Conservation (phyloP, 805 yeast genomes). For the Limtongia smithiae region DNA sequence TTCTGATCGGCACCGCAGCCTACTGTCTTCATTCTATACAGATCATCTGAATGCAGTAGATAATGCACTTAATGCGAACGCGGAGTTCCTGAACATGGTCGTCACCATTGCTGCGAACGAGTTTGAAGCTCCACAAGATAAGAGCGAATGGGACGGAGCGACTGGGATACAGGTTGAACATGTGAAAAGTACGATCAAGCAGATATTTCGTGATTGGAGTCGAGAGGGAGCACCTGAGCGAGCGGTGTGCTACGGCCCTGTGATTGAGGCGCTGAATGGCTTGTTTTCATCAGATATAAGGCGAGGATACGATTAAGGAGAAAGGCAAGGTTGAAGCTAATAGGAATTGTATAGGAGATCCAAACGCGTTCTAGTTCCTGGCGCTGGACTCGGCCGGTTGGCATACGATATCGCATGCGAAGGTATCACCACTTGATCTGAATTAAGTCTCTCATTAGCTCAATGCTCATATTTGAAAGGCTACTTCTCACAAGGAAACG, state of each 20-base stretch:
- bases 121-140: conserved; percentile 31
- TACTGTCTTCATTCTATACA: conserved; percentile 12
- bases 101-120: conserved; percentile 28
- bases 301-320: neutral
- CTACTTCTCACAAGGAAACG: conserved; percentile 64
- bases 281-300: conserved; percentile 32
- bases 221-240: conserved; percentile 48
- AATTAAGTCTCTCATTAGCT: too few species aligned
- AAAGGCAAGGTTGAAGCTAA: neutral
- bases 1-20: conserved; percentile 3
- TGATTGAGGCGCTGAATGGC: conserved; percentile 44
- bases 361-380: conserved; percentile 62
- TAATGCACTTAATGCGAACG: conserved; percentile 27
- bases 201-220: conserved; percentile 77
- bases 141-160: conserved; percentile 19
- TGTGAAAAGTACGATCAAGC: conserved; percentile 47
- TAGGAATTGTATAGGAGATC: conserved; percentile 29
- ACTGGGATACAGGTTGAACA: conserved; percentile 19
- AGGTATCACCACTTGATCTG: too few species aligned
- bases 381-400: conserved; percentile 79
- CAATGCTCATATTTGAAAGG: too few species aligned
- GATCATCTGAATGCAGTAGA: conserved; percentile 16
- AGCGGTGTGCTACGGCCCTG: conserved; percentile 51
- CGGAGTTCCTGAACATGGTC: conserved; percentile 28
- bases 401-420: conserved; percentile 51